A percentile compares a stretch with the other conserved stretches of the same genome.
These are phyloP conservation scores for Withania somnifera DNA, from an alignment of 305 asterid species.

Conservation along the genomic window DNA sequence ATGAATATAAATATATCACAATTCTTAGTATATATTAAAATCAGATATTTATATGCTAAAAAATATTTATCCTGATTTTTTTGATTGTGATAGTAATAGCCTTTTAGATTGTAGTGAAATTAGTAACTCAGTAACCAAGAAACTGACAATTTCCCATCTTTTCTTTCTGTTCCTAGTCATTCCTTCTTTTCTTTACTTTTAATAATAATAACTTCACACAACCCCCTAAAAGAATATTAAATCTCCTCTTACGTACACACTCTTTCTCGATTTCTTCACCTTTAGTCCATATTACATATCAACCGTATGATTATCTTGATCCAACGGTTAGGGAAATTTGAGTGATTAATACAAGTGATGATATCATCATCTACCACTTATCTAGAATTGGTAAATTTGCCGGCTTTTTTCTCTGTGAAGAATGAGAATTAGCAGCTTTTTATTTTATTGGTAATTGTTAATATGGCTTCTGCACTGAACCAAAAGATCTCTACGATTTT, in stretches of 20 bases:
- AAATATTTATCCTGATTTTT: too few relatives aligned
- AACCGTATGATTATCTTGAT: not conserved
- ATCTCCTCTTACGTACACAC: not conserved
- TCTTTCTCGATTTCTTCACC: not conserved
- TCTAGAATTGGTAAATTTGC: not conserved
- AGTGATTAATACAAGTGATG: too few relatives aligned
- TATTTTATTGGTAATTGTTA: not conserved
- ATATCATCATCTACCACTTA: not conserved
- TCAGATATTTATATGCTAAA: too few relatives aligned
- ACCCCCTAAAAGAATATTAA: not conserved
- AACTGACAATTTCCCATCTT: slow-evolving; percentile 1
- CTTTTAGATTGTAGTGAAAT: not conserved
- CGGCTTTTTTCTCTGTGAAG: not conserved
- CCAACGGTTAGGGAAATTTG: not conserved
- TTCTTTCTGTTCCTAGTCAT: slow-evolving; percentile 8
- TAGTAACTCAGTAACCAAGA: not conserved
- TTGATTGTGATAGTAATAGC: not conserved
- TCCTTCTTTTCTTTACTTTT: not conserved
- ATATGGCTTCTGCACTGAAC: not conserved
- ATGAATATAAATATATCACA: too few relatives aligned
- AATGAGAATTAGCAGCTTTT: not conserved
- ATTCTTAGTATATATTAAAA: too few relatives aligned
- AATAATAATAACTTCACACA: not conserved
- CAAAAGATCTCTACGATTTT: not conserved
- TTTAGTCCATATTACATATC: not conserved